These are phyloP conservation scores for Pleurotus tuber-regium DNA, from an alignment of 768 basidiomycete species.

Conservation along the genomic window DNA sequence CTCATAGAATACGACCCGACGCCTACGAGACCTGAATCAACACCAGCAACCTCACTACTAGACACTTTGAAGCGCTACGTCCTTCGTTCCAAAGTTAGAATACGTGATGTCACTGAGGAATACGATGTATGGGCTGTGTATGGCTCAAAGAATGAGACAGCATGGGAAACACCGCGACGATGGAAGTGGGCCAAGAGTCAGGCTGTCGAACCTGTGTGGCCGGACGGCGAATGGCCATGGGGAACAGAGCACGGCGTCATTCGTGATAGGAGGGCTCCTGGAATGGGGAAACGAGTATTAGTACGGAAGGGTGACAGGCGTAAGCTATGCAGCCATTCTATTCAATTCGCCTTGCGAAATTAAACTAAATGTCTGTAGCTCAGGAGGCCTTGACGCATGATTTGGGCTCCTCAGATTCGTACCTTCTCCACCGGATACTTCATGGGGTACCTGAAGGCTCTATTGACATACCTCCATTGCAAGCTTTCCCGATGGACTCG, in stretches of 20 bases:
- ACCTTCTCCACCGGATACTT: conserved; percentile 74
- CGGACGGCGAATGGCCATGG: conserved; percentile 54
- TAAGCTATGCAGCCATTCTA: conserved; percentile 37
- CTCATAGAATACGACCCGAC: conserved; percentile 72
- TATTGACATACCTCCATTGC: conserved; percentile 69
- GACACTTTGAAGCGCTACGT: conserved; percentile 80
- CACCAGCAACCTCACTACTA: conserved; percentile 59
- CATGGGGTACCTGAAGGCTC: conserved; percentile 88
- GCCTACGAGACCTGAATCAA: conserved; percentile 23
- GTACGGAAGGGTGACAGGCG: conserved; percentile 69
- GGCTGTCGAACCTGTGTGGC: conserved; percentile 77
- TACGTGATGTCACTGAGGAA: conserved; percentile 73
- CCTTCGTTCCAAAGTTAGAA: conserved; percentile 84
- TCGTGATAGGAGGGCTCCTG: conserved; percentile 64
- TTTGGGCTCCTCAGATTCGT: conserved; percentile 48
- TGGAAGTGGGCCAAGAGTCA: conserved; percentile 67
- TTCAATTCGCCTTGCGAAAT: background rate
- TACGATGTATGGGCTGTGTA: conserved; percentile 84
- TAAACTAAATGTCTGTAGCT: conserved; percentile 33
- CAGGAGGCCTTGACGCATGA: conserved; percentile 58
- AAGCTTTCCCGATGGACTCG: conserved; percentile 91
- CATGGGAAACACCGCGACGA: conserved; percentile 29
- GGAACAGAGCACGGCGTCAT: conserved; percentile 50
- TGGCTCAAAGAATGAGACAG: conserved; percentile 44
- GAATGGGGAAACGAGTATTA: conserved; percentile 77